A percentile compares a stretch with the other conserved stretches of the same genome.
Evolutionary conservation across 345 rosid species (phyloP).

Genomic region (Cochlearia excelsa): DNA sequence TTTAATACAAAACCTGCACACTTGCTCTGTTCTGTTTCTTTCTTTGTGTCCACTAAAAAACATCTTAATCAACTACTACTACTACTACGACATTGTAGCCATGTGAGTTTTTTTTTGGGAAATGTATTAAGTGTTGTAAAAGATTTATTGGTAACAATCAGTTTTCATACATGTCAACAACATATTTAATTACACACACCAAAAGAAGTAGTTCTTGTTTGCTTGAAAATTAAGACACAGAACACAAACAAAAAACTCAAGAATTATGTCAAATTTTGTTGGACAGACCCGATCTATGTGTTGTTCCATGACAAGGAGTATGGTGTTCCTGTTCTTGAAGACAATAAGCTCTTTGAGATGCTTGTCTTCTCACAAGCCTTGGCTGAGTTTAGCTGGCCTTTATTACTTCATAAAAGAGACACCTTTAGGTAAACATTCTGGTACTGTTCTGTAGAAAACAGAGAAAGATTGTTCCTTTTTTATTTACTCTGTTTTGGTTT

Average conservation of each 20-base stretch:
- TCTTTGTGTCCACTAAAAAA: too few relatives aligned
- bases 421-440: constrained; percentile 50
- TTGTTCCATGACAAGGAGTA: constrained; percentile 81
- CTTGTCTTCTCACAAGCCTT: constrained; percentile 93
- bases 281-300: constrained; percentile 60
- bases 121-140: background rate
- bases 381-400: constrained; percentile 88
- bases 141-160: constrained; percentile 22
- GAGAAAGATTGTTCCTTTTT: constrained; percentile 4
- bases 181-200: constrained; percentile 14
- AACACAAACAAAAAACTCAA: background rate
- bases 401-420: constrained; percentile 63
- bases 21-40: too few relatives aligned
- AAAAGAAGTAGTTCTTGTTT: constrained; percentile 22
- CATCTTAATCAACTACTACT: too few relatives aligned
- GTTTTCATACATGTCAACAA: constrained; percentile 25
- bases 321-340: constrained; percentile 81
- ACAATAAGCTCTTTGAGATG: constrained; percentile 70
- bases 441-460: background rate
- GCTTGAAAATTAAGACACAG: constrained; percentile 12
- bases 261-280: background rate
- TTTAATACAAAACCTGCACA: background rate
- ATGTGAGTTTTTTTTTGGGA: constrained; percentile 12
- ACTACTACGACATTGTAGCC: too few relatives aligned
- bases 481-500: background rate